Evolutionary conservation across 2,329 filamentous ascomycete species (phyloP).

Genomic region (Acephala macrosclerotiorum): DNA sequence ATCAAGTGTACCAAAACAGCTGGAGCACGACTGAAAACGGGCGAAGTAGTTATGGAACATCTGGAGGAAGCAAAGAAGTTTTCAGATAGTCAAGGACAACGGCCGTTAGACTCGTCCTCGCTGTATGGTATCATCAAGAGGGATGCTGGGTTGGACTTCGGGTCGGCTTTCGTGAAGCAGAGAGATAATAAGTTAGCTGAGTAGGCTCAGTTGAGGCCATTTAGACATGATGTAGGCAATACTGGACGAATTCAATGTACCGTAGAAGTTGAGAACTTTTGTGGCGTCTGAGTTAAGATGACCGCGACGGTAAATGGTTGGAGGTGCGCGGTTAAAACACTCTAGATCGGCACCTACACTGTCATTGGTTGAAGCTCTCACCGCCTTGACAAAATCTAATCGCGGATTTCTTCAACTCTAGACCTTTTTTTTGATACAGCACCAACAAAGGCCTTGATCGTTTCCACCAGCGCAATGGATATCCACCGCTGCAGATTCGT

Average conservation of each 20-base stretch:
- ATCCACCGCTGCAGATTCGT: constrained; percentile 98
- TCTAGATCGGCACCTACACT: not conserved
- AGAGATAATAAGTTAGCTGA: constrained; percentile 13
- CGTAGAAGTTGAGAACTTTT: not conserved
- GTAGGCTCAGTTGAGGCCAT: not conserved
- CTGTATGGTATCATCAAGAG: constrained; percentile 56
- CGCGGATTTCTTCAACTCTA: constrained; percentile 23
- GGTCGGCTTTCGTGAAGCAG: constrained; percentile 46
- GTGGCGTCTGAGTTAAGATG: not conserved
- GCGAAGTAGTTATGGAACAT: constrained; percentile 52
- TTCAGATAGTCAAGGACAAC: constrained; percentile 42
- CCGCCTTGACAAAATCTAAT: constrained; percentile 13
- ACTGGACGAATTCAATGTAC: not conserved
- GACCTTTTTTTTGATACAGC: constrained; percentile 25
- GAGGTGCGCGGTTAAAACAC: not conserved
- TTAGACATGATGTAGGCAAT: not conserved
- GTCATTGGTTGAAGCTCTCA: constrained; percentile 7
- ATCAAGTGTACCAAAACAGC: constrained; percentile 51
- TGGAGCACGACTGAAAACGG: constrained; percentile 50
- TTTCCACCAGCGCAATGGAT: constrained; percentile 69
- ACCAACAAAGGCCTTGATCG: constrained; percentile 7
- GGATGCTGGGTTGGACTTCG: constrained; percentile 53
- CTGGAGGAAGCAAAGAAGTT: constrained; percentile 51
- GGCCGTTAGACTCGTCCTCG: constrained; percentile 56
- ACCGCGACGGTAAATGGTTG: not conserved